Percentiles rank a stretch among this genome's conserved stretches.
Evolutionary conservation across 768 basidiomycete genomes (phyloP).

Genomic region (Boletus barrowsii): DNA sequence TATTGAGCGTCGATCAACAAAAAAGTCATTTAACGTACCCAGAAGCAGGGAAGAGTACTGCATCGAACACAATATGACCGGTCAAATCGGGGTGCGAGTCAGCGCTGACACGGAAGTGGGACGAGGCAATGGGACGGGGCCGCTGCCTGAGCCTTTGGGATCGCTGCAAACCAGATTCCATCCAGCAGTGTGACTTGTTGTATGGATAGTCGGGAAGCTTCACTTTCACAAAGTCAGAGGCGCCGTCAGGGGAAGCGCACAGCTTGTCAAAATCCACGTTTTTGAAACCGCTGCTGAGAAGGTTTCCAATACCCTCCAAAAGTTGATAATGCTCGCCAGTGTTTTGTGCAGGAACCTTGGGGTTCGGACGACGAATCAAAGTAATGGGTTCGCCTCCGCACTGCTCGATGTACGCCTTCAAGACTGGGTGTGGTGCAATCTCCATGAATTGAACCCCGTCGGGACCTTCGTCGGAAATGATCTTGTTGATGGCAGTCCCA

Average conservation of each 20-base stretch:
- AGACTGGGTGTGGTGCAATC: slow-evolving; percentile 34
- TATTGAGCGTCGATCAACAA: background rate
- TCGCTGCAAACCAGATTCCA: slow-evolving; percentile 22
- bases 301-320: slow-evolving; percentile 32
- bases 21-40: slow-evolving; percentile 32
- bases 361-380: slow-evolving; percentile 32
- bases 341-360: slow-evolving; percentile 29
- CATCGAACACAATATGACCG: slow-evolving; percentile 43
- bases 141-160: slow-evolving; percentile 27
- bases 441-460: slow-evolving; percentile 31
- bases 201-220: slow-evolving; percentile 32
- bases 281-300: slow-evolving; percentile 29
- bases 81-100: slow-evolving; percentile 37
- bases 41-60: slow-evolving; percentile 46
- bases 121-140: slow-evolving; percentile 36
- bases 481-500: slow-evolving; percentile 32
- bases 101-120: slow-evolving; percentile 34
- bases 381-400: slow-evolving; percentile 31
- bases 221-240: slow-evolving; percentile 20
- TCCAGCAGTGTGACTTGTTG: slow-evolving; percentile 26
- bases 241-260: slow-evolving; percentile 20
- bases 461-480: slow-evolving; percentile 27
- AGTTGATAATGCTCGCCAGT: slow-evolving; percentile 34
- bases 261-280: slow-evolving; percentile 29
- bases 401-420: slow-evolving; percentile 34